Evolutionary conservation across 2,329 filamentous ascomycete genomes (phyloP), one percentile per base, ranked within the genome.

Genomic region (Xylaria sp.): DNA sequence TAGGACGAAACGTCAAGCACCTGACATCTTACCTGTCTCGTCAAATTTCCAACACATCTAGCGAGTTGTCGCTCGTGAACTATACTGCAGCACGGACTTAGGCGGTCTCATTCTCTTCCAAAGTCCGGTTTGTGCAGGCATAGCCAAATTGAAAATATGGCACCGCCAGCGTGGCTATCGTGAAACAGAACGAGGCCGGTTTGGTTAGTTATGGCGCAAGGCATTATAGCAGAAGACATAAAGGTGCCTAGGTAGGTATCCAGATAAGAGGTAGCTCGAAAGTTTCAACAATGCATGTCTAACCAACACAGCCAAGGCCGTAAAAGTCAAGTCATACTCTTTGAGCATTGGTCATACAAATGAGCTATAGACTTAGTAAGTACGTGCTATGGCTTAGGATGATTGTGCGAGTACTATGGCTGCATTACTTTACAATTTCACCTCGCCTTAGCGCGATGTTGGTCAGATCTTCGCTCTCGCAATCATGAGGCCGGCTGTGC

Each of bases 401-500:
- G 51, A 17, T 53, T 33, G 15, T 31, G 28, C 26, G 6, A 15
- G 49, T 11, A 33, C 2, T 36, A 6, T 36, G 20, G 51, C 51
- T 36, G 17, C 28, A 33, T 6, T 54, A 31, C 51, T 10, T 33
- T 54, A 36, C 28, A 38, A 38, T 56, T 38, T 23, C 33, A 56
- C 53, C 53, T 56, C n/a, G 53, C 53, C 53, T 15, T 56, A 38
- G 53, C 4, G 13, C n/a, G 9, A 38, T 56, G 53, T 15, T 38
- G 17, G 53, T 56, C 53, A 56, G 31, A 38, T 33, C n/a, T 23
- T 56, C n/a, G 33, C 53, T 56, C n/a, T 38, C 53, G 31, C 33
- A 23, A 38, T 38, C 53, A 23, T 11, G 36, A 40, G 36, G 2
- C 51, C 53, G 62, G 53, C 62, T 64, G 54, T 51, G 53, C 54